A percentile compares a stretch with the other conserved stretches of the same genome.
Conservation (phyloP, 192 early-diverging fungal genomes). For the Rhizoclosmatium globosum region DNA sequence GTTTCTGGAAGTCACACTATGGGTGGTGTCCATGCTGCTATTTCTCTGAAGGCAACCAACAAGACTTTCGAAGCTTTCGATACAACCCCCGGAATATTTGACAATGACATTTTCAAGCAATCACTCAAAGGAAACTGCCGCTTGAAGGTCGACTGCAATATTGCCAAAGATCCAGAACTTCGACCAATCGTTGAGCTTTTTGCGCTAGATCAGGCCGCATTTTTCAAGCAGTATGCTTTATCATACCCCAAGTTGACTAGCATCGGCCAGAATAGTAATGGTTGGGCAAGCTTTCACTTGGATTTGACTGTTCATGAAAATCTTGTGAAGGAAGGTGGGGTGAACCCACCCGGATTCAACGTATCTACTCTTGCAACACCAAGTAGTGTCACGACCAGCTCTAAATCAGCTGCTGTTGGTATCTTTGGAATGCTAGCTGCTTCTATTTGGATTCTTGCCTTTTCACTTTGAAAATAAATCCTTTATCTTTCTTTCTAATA, state of each 20-base stretch:
- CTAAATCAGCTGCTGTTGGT: too few species aligned
- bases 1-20: slow-evolving; percentile 39
- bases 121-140: slow-evolving; percentile 34
- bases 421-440: too few species aligned
- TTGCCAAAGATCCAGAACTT: slow-evolving; percentile 41
- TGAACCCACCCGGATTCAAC: too few species aligned
- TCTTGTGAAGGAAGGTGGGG: slow-evolving; percentile 5
- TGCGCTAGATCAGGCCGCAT: slow-evolving; percentile 27
- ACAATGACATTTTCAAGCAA: slow-evolving; percentile 43
- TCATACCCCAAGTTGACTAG: slow-evolving; percentile 26
- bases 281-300: neutral
- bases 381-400: too few species aligned
- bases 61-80: slow-evolving; percentile 44
- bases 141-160: slow-evolving; percentile 34
- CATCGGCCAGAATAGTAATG: neutral
- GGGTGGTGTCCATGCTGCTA: slow-evolving; percentile 33
- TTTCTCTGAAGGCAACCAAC: slow-evolving; percentile 32
- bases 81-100: slow-evolving; percentile 44
- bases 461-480: too few species aligned
- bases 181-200: slow-evolving; percentile 21
- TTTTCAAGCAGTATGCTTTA: slow-evolving; percentile 35
- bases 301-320: slow-evolving; percentile 19
- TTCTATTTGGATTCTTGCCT: too few species aligned
- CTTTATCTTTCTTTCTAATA: too few species aligned
- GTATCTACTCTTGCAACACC: too few species aligned